Base-by-base conservation (phyloP, 176 grass and related monocot genomes). In the Lolium perenne region DNA sequence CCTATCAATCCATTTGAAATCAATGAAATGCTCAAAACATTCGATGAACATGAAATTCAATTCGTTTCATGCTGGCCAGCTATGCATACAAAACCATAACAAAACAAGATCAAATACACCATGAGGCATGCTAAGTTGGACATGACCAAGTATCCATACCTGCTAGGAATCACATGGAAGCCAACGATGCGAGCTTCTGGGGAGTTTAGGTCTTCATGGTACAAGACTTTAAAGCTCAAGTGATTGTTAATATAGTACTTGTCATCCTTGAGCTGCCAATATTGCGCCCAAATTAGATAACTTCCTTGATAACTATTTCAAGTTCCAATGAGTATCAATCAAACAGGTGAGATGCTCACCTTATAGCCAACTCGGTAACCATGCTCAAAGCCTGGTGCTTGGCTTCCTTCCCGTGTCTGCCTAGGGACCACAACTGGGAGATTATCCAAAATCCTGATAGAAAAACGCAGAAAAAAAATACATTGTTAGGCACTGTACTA, bases 241-340 rank as follows among this genome's bases (percentile, higher is more conserved):
- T 95, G 93, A 56, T 95, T 95, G 62, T 89, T 95, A 73, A 95
- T 92, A 74, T 93, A 93, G 88, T 95, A 95, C 71, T 91, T 91
- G 60, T 91, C 90, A 90, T 95, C 93, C 72, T 93, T 93, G 64
- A 82, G 80, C 93, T 95, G 86, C 61, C 79, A 70, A 83, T 38
- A 86, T 83, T 79, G 45, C 56, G 22, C 82, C 56, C 43, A 83
- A 80, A 76, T 49, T 78, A 85, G 80, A 45, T 45, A 83, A 80
- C 26, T 35, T 57, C 64, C 53, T n/a, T 46, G 9, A 72, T 62
- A 72, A 93, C 50, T 11, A 62, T 56, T 54, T 63, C 61, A 79
- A 55, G 71, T 29, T 54, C 32, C 78, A 79, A 68, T 13, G 23
- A 54, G 40, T 18, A 56, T 21, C 46, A 50, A 35, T 35, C 15